These are phyloP conservation scores for Candida suzukii DNA, from an alignment of 805 yeast species.

Conservation along the genomic window DNA sequence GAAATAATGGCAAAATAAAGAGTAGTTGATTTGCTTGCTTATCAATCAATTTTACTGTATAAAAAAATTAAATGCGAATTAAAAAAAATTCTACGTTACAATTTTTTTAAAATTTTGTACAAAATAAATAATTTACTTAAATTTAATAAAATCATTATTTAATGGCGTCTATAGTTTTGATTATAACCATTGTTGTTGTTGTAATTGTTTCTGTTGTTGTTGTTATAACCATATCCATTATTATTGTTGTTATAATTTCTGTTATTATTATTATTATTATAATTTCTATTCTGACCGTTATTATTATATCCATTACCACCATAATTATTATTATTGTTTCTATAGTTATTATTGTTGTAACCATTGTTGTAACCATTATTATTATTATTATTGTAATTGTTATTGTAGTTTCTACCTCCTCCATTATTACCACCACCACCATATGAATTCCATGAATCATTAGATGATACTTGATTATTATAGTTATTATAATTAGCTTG, in stretches of 20 bases:
- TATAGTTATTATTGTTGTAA: slow-evolving; percentile 7
- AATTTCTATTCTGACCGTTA: slow-evolving; percentile 7
- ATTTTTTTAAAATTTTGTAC: too few species aligned
- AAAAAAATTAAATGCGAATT: too few species aligned
- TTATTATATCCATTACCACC: slow-evolving; percentile 11
- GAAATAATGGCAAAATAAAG: too few species aligned
- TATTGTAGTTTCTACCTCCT: slow-evolving; percentile 9
- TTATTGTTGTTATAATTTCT: slow-evolving; percentile 6
- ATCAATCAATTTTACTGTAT: too few species aligned
- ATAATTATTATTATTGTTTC: slow-evolving; percentile 9
- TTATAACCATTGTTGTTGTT: neutral
- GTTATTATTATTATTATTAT: slow-evolving; percentile 3
- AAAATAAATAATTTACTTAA: neutral
- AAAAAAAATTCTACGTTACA: too few species aligned
- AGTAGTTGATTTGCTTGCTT: too few species aligned
- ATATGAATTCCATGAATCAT: slow-evolving; percentile 4
- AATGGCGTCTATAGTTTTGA: neutral
- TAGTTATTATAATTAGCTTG: slow-evolving; percentile 9
- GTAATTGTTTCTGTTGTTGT: slow-evolving; percentile 2
- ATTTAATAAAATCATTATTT: too few species aligned
- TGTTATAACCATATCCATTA: slow-evolving; percentile 1
- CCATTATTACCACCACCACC: slow-evolving; percentile 2
- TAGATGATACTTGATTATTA: slow-evolving; percentile 3
- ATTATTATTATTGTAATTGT: slow-evolving; percentile 7
- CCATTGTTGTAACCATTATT: slow-evolving; percentile 13